Evolutionary conservation across 139 green algal genomes (phyloP).

Genomic region (Ettlia oleoabundans): DNA sequence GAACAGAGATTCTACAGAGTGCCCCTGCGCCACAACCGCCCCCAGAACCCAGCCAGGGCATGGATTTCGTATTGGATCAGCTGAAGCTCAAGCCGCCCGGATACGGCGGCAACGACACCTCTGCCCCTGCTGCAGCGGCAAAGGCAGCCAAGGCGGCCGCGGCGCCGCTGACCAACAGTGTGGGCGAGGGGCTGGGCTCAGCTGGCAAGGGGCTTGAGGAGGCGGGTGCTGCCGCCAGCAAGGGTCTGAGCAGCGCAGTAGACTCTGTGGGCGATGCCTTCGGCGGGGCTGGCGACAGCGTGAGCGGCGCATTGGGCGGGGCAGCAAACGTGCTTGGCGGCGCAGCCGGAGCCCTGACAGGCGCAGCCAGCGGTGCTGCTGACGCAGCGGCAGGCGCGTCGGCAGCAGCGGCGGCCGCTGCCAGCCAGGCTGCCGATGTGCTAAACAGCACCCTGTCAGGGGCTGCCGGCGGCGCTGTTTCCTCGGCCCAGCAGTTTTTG

Average conservation of each 20-base stretch:
- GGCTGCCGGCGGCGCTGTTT: neutral
- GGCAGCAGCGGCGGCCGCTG: neutral
- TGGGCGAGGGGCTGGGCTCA: neutral
- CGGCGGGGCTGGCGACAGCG: neutral
- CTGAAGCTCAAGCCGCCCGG: constrained; percentile 8
- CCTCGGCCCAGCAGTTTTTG: neutral
- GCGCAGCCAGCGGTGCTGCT: constrained; percentile 2
- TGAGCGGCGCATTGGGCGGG: neutral
- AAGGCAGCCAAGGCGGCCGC: neutral
- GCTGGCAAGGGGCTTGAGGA: constrained; percentile 20
- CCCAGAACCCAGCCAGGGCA: constrained; percentile 24
- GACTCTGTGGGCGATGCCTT: neutral
- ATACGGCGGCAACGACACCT: neutral
- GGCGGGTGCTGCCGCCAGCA: neutral
- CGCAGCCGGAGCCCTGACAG: neutral
- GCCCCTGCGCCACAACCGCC: neutral
- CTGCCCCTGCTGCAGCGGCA: neutral
- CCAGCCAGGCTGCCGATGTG: neutral
- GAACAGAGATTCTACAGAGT: constrained; percentile 6
- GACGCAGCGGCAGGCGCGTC: neutral
- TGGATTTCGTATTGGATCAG: constrained; percentile 40
- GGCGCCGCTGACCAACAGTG: neutral
- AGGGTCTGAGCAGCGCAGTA: neutral
- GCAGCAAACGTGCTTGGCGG: constrained; percentile 16
- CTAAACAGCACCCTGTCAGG: neutral